Evolutionary conservation across 2,329 filamentous ascomycete species (phyloP), one percentile per base, ranked within the genome.

Genomic region (Escovopsis sp.): DNA sequence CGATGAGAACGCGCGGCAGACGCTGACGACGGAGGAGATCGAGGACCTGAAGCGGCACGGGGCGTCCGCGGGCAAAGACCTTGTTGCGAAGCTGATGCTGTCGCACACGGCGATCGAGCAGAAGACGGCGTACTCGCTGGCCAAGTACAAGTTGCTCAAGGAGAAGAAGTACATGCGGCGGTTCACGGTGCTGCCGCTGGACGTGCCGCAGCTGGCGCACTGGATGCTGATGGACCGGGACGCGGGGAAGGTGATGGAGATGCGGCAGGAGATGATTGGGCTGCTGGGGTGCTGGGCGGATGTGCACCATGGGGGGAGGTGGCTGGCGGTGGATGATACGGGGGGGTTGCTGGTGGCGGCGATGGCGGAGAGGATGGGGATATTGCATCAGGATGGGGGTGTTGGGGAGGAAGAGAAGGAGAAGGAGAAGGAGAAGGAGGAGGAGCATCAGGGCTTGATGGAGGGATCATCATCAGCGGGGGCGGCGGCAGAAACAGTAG

Each of bases 131-230:
- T 98, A 92, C 51, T 92, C 86, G 3, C 65, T 94, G 39, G 87
- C 88, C 30, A 98, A 98, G 57, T 98, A 98, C 59, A 94, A 90
- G 50, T 64, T 96, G 14, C 68, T 93, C 31, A 98, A 98, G 62
- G 80, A 83, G 43, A 87, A 79, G 53, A 98, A 98, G 58, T 96
- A 93, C 54, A 70, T 96, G 43, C 78, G 81, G 48, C 70, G 86
- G 11, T 96, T 98, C 50, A 84, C 81, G 0, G 73, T 90, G 2
- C 56, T 93, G 35, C 88, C 88, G 1, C 61, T 96, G 45, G 86
- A 94, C 50, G 75, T 92, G 12, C 68, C 76, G 1, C 68, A 75
- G 43, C 63, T 96, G 41, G 75, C 76, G 15, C 72, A 85, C 45
- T 92, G 80, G 64, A 66, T 88, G 49, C 60, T 94, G 34, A 67